A percentile compares a stretch with the other conserved stretches of the same genome.
These are phyloP conservation scores for Apiospora rasikravindrae DNA, from an alignment of 2,329 filamentous ascomycete species.

Conservation along the genomic window DNA sequence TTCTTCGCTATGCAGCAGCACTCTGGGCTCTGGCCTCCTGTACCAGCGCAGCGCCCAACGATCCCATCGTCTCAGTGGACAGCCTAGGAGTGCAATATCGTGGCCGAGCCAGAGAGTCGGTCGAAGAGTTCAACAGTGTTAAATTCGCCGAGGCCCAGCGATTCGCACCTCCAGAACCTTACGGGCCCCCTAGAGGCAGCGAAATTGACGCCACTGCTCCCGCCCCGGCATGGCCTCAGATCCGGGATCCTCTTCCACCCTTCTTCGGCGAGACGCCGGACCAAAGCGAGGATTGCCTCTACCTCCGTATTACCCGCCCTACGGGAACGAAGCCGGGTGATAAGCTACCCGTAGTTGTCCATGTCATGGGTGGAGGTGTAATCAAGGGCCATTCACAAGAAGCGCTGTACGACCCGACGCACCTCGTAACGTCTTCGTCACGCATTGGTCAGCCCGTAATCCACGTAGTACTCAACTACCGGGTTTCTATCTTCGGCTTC, in stretches of 20 bases:
- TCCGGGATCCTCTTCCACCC: conserved; percentile 18
- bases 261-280: conserved; percentile 34
- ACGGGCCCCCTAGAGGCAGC: background rate
- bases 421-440: conserved; percentile 44
- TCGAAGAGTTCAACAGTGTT: background rate
- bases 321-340: conserved; percentile 20
- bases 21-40: background rate
- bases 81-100: background rate
- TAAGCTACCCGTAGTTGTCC: conserved; percentile 45
- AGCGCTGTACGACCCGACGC: conserved; percentile 38
- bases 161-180: background rate
- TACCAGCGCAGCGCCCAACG: background rate
- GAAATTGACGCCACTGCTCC: background rate
- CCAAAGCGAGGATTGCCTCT: conserved; percentile 42
- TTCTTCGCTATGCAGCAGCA: background rate
- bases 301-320: conserved; percentile 40
- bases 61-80: background rate
- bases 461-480: conserved; percentile 47
- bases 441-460: conserved; percentile 32
- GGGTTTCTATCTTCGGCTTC: conserved; percentile 42
- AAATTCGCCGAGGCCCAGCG: background rate
- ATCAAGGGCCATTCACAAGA: conserved; percentile 49
- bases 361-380: conserved; percentile 31
- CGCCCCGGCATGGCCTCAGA: conserved; percentile 1
- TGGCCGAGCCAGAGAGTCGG: background rate